These are phyloP conservation scores for Colletotrichum camelliae DNA, from an alignment of 2,329 filamentous ascomycete genomes.

Conservation along the genomic window DNA sequence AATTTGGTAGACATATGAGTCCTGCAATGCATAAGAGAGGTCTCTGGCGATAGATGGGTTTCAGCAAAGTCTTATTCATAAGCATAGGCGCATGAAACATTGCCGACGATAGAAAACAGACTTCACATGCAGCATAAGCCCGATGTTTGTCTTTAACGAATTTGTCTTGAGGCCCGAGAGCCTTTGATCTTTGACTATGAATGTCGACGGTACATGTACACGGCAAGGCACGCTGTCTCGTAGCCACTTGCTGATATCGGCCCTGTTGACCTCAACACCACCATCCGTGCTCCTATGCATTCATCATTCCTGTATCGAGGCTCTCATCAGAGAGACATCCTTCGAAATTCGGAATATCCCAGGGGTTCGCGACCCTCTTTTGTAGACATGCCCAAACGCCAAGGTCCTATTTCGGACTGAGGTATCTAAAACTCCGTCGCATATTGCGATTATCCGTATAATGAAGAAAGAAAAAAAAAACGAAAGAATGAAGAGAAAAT, in stretches of 20 bases:
- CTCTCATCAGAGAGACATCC: neutral
- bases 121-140: neutral
- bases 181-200: neutral
- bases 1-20: conserved; percentile 51
- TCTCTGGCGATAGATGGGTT: neutral
- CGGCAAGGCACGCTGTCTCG: neutral
- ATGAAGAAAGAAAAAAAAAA: neutral
- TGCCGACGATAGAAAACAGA: neutral
- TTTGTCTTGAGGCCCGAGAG: neutral
- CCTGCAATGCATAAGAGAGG: neutral
- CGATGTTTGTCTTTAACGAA: neutral
- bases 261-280: neutral
- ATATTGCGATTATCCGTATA: neutral
- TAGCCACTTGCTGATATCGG: neutral
- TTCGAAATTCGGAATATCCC: neutral
- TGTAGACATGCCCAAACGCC: neutral
- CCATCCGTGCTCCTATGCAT: neutral
- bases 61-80: neutral
- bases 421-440: conserved; percentile 9
- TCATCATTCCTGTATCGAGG: neutral
- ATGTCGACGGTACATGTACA: neutral
- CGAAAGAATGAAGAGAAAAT: neutral
- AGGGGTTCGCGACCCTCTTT: neutral
- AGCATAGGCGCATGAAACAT: neutral
- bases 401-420: neutral